These are phyloP conservation scores for Triadica sebifera DNA, from an alignment of 345 rosid genomes.

Conservation along the genomic window DNA sequence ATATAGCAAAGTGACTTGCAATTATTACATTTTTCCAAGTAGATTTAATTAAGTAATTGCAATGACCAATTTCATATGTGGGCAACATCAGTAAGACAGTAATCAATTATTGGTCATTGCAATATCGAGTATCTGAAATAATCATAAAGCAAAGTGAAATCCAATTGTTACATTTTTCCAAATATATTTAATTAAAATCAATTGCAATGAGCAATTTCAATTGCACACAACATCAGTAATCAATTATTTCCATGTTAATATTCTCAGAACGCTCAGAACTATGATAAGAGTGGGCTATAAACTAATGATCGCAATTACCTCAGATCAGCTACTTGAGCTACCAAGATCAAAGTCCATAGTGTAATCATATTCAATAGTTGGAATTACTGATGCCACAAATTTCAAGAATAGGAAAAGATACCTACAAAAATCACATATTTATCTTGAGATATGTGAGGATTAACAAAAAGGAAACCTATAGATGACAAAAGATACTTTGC, in stretches of 20 bases:
- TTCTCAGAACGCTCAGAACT: not conserved
- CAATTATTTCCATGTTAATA: not conserved
- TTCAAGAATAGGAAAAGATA: conserved; percentile 90
- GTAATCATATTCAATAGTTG: conserved; percentile 90
- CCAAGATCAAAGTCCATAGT: conserved; percentile 97
- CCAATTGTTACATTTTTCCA: not conserved
- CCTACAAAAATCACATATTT: conserved; percentile 38
- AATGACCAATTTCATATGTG: too few relatives aligned
- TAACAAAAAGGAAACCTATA: not conserved
- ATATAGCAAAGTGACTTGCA: not conserved
- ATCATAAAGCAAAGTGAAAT: not conserved
- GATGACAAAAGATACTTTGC: not conserved
- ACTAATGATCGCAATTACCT: conserved; percentile 15
- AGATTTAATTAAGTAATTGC: too few relatives aligned
- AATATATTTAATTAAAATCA: not conserved
- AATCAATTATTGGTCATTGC: too few relatives aligned
- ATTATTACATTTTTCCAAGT: too few relatives aligned
- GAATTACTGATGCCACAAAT: conserved; percentile 90
- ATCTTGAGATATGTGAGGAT: not conserved
- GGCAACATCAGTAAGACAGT: too few relatives aligned
- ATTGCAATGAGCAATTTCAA: not conserved
- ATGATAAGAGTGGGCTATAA: not conserved
- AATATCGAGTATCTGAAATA: not conserved
- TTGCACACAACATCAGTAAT: not conserved
- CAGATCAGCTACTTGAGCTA: conserved; percentile 61